Conservation (phyloP, 2,329 filamentous ascomycete genomes). For the Trichoderma sp. region DNA sequence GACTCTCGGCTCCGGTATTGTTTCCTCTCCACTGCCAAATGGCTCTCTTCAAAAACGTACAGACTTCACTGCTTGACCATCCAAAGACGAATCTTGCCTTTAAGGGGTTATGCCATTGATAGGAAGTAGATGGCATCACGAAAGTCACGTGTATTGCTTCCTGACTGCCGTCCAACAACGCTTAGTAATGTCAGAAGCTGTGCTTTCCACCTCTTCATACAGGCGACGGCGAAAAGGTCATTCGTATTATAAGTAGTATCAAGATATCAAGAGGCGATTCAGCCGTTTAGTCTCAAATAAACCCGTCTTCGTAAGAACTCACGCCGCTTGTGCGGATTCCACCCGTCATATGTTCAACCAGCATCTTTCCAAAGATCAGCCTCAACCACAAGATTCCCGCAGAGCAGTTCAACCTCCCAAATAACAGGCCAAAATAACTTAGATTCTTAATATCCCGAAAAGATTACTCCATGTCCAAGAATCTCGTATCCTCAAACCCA, state of each 20-base stretch:
- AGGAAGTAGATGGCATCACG: not conserved
- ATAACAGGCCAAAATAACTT: not conserved
- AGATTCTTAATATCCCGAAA: not conserved
- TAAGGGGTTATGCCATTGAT: too few relatives aligned
- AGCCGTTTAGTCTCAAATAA: too few relatives aligned
- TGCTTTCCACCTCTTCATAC: not conserved
- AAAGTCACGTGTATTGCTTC: not conserved
- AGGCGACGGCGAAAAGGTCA: not conserved
- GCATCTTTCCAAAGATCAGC: not conserved
- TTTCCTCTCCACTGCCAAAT: not conserved
- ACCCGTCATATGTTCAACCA: not conserved
- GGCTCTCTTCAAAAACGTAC: accelerated
- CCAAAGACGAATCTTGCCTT: not conserved
- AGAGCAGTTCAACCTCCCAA: accelerated
- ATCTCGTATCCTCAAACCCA: not conserved
- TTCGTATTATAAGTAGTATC: not conserved
- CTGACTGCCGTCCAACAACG: not conserved
- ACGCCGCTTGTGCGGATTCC: not conserved
- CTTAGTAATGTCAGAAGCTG: not conserved
- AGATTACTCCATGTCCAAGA: too few relatives aligned
- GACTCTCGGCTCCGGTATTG: not conserved
- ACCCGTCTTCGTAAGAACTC: not conserved
- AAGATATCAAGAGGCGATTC: not conserved
- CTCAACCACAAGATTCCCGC: not conserved
- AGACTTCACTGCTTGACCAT: not conserved